phyloP scores from a whole-genome alignment of 2,329 filamentous ascomycete species.

The Phialocephala sp. region DNA sequence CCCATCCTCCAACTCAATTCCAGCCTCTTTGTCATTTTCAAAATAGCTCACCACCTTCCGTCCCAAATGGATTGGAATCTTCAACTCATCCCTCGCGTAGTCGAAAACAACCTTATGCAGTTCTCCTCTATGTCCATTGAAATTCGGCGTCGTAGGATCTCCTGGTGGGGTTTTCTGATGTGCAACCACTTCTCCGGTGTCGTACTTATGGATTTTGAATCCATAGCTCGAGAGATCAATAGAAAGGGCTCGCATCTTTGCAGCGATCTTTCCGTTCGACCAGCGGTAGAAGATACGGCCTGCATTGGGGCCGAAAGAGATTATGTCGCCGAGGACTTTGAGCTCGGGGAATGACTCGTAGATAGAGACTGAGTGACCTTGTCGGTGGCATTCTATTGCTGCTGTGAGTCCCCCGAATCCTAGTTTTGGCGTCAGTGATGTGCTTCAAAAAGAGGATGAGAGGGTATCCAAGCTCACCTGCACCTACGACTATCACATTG shows the following conservation, averaged over 20 bases:
- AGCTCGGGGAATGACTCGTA: constrained; percentile 54
- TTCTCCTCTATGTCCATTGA: constrained; percentile 60
- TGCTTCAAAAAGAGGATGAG: not conserved
- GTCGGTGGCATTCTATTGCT: constrained; percentile 63
- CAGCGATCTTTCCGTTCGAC: constrained; percentile 50
- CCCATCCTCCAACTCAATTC: constrained; percentile 51
- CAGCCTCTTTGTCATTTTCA: constrained; percentile 52
- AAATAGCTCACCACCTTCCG: constrained; percentile 55
- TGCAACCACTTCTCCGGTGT: constrained; percentile 44
- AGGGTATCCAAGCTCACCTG: constrained; percentile 24
- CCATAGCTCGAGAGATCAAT: constrained; percentile 47
- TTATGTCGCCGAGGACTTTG: constrained; percentile 54
- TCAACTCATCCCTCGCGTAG: constrained; percentile 52
- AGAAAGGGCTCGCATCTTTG: constrained; percentile 27
- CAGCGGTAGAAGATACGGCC: constrained; percentile 63
- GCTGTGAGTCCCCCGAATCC: constrained; percentile 66
- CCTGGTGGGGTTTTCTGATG: constrained; percentile 50
- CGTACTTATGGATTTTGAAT: constrained; percentile 52
- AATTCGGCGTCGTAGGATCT: constrained; percentile 25
- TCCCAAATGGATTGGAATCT: constrained; percentile 59
- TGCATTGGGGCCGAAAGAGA: constrained; percentile 61
- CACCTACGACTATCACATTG: constrained; percentile 34
- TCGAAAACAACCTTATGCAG: constrained; percentile 58
- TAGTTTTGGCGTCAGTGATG: constrained; percentile 2
- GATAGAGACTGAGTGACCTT: constrained; percentile 59